A percentile compares a stretch with the other conserved stretches of the same genome.
These are phyloP conservation scores for Penicillium dipodomyicola DNA, from an alignment of 495 filamentous ascomycete genomes.

Conservation along the genomic window DNA sequence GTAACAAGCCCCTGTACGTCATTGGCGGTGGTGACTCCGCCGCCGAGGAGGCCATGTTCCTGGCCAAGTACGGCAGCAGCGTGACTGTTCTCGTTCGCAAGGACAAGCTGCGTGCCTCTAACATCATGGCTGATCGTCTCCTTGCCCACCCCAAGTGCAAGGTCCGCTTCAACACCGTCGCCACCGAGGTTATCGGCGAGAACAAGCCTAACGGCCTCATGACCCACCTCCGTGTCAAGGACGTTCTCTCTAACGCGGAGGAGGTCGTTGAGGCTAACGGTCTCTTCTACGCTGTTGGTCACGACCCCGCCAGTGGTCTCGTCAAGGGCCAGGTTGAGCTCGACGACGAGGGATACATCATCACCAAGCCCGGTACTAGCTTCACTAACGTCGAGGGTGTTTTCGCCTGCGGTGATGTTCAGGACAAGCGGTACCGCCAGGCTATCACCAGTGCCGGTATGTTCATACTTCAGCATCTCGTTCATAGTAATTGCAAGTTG, in stretches of 20 bases:
- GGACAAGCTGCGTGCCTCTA: slow-evolving; percentile 80
- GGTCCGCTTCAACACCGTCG: slow-evolving; percentile 80
- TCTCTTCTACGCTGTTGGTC: slow-evolving; percentile 95
- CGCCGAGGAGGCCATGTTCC: slow-evolving; percentile 94
- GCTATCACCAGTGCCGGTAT: slow-evolving; percentile 95
- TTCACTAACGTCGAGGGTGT: slow-evolving; percentile 87
- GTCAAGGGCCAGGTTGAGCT: slow-evolving; percentile 84
- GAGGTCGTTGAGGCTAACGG: slow-evolving; percentile 85
- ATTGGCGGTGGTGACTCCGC: slow-evolving; percentile 97
- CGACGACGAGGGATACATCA: slow-evolving; percentile 84
- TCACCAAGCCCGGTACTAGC: slow-evolving; percentile 85
- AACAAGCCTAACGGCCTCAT: slow-evolving; percentile 71
- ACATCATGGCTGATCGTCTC: slow-evolving; percentile 87
- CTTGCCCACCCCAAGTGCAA: slow-evolving; percentile 81
- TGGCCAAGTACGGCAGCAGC: slow-evolving; percentile 94
- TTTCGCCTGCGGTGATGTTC: slow-evolving; percentile 95
- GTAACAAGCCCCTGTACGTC: slow-evolving; percentile 90
- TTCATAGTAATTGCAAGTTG: slow-evolving; percentile 1
- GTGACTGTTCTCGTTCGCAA: slow-evolving; percentile 90
- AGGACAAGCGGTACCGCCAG: slow-evolving; percentile 97
- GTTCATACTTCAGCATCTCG: slow-evolving; percentile 28
- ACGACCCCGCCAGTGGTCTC: slow-evolving; percentile 86
- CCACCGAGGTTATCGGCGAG: slow-evolving; percentile 79
- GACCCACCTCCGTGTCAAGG: slow-evolving; percentile 76
- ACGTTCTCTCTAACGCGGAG: slow-evolving; percentile 71